A percentile compares a stretch with the other conserved stretches of the same genome.
These are phyloP conservation scores for Coemansia sp. DNA, from an alignment of 192 early-diverging fungal species.

Conservation along the genomic window DNA sequence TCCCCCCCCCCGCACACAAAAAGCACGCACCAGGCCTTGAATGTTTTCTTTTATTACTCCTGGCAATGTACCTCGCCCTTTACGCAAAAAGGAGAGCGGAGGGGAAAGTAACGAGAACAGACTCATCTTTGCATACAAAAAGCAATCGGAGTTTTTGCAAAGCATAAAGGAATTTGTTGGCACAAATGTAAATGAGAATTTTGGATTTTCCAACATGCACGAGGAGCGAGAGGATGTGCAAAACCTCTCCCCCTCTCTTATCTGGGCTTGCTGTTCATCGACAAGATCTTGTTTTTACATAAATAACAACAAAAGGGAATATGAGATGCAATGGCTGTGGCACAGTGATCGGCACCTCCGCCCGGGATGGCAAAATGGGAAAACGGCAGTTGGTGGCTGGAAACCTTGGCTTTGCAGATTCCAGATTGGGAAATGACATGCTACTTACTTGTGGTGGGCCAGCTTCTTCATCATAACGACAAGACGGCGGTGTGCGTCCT, in stretches of 20 bases:
- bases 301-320: slow-evolving; percentile 3
- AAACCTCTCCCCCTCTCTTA: not conserved
- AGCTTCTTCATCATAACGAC: slow-evolving; percentile 28
- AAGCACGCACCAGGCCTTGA: too few species aligned
- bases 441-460: slow-evolving; percentile 37
- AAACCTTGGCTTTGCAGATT: too few species aligned
- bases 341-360: slow-evolving; percentile 7
- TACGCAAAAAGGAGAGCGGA: not conserved
- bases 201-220: slow-evolving; percentile 5
- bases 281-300: slow-evolving; percentile 6
- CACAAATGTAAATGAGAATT: not conserved
- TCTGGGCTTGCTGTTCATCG: slow-evolving; percentile 3
- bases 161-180: slow-evolving; percentile 4
- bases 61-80: not conserved
- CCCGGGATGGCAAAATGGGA: not conserved
- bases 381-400: slow-evolving; percentile 2
- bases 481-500: slow-evolving; percentile 28
- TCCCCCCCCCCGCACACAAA: not conserved
- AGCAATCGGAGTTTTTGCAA: not conserved
- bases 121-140: not conserved
- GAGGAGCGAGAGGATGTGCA: not conserved
- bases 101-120: not conserved
- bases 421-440: not conserved
- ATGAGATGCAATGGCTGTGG: slow-evolving; percentile 10
- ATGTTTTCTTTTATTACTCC: too few species aligned